These are phyloP conservation scores for Dalbergia oliveri DNA, from an alignment of 306 rosid genomes.

Conservation along the genomic window DNA sequence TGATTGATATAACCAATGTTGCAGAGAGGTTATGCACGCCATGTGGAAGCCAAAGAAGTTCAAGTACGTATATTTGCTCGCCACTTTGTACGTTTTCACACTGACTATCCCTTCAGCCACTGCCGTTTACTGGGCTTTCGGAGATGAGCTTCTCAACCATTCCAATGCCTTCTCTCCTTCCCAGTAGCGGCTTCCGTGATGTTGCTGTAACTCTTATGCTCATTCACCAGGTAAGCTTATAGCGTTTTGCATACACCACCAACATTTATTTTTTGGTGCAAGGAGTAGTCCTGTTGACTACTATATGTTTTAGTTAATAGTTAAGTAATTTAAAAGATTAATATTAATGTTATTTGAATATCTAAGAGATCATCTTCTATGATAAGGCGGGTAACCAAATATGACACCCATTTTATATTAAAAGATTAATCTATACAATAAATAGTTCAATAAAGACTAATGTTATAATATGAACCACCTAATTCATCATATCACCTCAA, in stretches of 20 bases:
- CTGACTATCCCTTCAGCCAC: conserved; percentile 86
- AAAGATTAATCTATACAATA: too few species aligned
- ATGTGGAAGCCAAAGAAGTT: conserved; percentile 99
- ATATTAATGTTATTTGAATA: too few species aligned
- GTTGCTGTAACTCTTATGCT: conserved; percentile 92
- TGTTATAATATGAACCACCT: too few species aligned
- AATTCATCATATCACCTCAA: too few species aligned
- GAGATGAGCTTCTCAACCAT: conserved; percentile 85
- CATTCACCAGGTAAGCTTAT: conserved; percentile 76
- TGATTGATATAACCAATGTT: background rate
- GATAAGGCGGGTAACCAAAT: too few species aligned
- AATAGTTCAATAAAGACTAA: too few species aligned
- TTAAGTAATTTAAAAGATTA: too few species aligned
- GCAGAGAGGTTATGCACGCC: conserved; percentile 98
- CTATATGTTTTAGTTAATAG: too few species aligned
- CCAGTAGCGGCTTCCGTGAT: conserved; percentile 75
- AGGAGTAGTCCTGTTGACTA: too few species aligned
- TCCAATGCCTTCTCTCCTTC: conserved; percentile 92
- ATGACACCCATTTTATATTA: too few species aligned
- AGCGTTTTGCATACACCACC: background rate
- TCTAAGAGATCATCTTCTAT: too few species aligned
- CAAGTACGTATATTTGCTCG: conserved; percentile 82
- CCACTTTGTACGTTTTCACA: conserved; percentile 91
- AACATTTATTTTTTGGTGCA: too few species aligned
- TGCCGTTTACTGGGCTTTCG: conserved; percentile 94